Conservation (phyloP, 805 yeast genomes). For the Yarrowia deformans region DNA sequence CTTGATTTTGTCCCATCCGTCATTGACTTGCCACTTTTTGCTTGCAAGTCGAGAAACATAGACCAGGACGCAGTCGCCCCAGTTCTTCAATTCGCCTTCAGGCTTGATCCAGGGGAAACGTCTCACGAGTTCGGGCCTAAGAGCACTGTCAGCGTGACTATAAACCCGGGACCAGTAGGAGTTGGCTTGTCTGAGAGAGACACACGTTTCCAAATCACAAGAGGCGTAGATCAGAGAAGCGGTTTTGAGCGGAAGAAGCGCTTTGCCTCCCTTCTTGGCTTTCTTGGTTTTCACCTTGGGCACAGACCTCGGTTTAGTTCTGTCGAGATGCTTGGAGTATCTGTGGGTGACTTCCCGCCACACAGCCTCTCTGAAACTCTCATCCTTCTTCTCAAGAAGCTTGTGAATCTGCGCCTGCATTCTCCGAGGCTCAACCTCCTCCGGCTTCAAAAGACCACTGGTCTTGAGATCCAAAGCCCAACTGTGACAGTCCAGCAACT, state of each 20-base stretch:
- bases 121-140: background rate
- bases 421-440: background rate
- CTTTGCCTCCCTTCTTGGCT: too few species aligned
- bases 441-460: background rate
- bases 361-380: background rate
- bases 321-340: background rate
- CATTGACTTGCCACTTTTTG: background rate
- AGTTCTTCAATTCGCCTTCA: background rate
- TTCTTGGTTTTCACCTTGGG: background rate
- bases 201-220: background rate
- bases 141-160: background rate
- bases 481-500: too few species aligned
- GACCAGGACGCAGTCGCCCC: background rate
- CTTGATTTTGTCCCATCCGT: background rate
- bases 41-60: background rate
- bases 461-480: too few species aligned
- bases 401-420: background rate
- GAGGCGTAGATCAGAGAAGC: background rate
- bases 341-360: background rate
- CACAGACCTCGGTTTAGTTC: background rate
- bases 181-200: background rate
- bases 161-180: background rate
- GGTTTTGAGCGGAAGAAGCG: background rate
- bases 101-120: conserved; percentile 1
- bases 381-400: background rate